Evolutionary conservation across 83 land plant genomes (phyloP), one percentile per base, ranked within the genome.

Genomic region (Picea abies): DNA sequence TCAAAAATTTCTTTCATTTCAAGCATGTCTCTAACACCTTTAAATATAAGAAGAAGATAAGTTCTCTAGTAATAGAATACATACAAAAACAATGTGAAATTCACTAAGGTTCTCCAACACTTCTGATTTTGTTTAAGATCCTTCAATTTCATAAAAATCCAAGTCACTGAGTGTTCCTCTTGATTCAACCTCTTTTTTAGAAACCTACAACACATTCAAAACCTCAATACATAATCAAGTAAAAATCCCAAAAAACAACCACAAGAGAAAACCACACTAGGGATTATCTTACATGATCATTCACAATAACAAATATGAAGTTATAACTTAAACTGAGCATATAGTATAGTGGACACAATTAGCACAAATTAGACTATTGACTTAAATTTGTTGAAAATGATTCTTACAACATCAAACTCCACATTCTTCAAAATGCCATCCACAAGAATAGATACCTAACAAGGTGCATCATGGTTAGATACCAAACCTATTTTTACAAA

Each of bases 71-170:
- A 67, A 72, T 17, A 77, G 72, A 49, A 61, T 67, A 81, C 94
- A 70, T 94, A 94, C 96, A 73, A 95, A 91, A 47, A 95, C 93
- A 87, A 98, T 90, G 76, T 98, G 99, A 84, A 98, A 98, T 82
- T 96, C 99, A 16, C 89, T 80, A 16, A 96, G 88, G 82, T 96
- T 96, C 82, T 91, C 96, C 84, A 98, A 89, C 23, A 94, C 87
- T 84, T 96, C 99, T 29, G 66, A 84, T 82, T 91, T 91, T 65
- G 88, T 85, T 11, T 94, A 99, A 60, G 86, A 94, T 32, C 99
- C 99, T 88, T 98, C 99, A 80, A 96, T 89, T 86, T 98, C 99
- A 79, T 98, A 96, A 12, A 89, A 84, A 78, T 94, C 96, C 60
- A 98, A 63, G 35, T 94, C 94, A 64, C 93, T 90, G 81, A 93